A percentile compares a stretch with the other conserved stretches of the same genome.
Conservation (phyloP, 257 asterid species). For the Solanum chilense region DNA sequence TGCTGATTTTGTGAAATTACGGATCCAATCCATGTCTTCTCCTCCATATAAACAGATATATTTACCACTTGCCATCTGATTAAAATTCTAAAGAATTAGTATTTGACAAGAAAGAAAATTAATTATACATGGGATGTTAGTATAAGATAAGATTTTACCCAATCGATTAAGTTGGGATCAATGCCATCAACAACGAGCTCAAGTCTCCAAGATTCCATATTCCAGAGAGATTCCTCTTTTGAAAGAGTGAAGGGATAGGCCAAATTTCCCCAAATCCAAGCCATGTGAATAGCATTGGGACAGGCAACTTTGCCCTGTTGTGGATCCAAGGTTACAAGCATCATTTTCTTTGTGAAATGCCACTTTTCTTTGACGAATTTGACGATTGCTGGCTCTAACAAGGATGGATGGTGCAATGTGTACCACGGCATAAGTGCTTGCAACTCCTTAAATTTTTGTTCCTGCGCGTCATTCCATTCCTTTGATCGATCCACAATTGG, state of each 20-base stretch:
- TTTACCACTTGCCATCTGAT: conserved; percentile 34
- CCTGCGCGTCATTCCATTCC: conserved; percentile 24
- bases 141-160: conserved; percentile 32
- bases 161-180: conserved; percentile 33
- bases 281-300: conserved; percentile 58
- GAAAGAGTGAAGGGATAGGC: conserved; percentile 54
- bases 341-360: conserved; percentile 58
- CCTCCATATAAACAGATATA: conserved; percentile 76
- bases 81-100: neutral
- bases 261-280: conserved; percentile 74
- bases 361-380: conserved; percentile 51
- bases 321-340: conserved; percentile 67
- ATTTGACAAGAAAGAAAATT: no score
- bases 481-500: conserved; percentile 36
- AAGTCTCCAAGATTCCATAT: conserved; percentile 50
- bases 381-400: conserved; percentile 57
- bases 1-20: conserved; percentile 23
- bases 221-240: conserved; percentile 55
- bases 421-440: conserved; percentile 71
- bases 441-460: conserved; percentile 26
- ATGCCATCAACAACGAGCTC: conserved; percentile 48
- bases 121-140: neutral
- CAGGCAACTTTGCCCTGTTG: conserved; percentile 47
- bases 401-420: conserved; percentile 46
- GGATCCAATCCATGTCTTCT: conserved; percentile 57